phyloP scores from a whole-genome alignment of 352 stramenopile genomes.

The Globisporangium middletonii region DNA sequence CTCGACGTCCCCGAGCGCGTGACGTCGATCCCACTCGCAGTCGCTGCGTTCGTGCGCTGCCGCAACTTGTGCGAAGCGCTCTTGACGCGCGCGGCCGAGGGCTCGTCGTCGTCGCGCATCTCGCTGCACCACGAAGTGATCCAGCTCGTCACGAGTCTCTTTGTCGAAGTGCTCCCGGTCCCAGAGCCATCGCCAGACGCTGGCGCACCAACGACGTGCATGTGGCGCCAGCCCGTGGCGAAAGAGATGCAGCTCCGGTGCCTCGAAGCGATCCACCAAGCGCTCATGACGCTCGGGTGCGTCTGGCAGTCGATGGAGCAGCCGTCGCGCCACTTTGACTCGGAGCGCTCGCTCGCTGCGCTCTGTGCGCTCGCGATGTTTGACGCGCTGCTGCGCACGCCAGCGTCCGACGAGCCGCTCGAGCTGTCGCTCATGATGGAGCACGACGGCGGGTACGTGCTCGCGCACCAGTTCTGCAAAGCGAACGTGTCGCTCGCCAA shows the following conservation, averaged over 20 bases:
- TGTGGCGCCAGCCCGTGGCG: constrained; percentile 67
- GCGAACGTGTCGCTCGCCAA: constrained; percentile 77
- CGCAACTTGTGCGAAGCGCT: constrained; percentile 72
- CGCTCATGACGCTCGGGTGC: constrained; percentile 74
- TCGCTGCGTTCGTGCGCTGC: constrained; percentile 78
- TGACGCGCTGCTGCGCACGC: constrained; percentile 74
- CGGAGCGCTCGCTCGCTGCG: constrained; percentile 70
- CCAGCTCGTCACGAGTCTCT: constrained; percentile 72
- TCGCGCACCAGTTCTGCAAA: constrained; percentile 83
- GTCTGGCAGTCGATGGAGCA: constrained; percentile 89
- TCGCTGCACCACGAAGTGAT: constrained; percentile 87
- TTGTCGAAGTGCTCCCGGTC: constrained; percentile 82
- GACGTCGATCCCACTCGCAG: constrained; percentile 62
- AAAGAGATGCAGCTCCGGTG: constrained; percentile 82
- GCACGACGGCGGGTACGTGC: constrained; percentile 70
- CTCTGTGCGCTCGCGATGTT: constrained; percentile 78
- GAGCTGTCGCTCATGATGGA: constrained; percentile 82
- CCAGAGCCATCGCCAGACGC: constrained; percentile 28
- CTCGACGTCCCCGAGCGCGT: constrained; percentile 82
- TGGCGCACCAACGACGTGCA: constrained; percentile 24
- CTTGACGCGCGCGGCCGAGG: constrained; percentile 71
- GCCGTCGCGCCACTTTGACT: constrained; percentile 82
- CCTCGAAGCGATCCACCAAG: constrained; percentile 64
- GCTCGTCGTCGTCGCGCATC: constrained; percentile 87
- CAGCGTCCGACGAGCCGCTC: constrained; percentile 63